Conservation (phyloP, 805 yeast genomes). For the Metschnikowia proteae region DNA sequence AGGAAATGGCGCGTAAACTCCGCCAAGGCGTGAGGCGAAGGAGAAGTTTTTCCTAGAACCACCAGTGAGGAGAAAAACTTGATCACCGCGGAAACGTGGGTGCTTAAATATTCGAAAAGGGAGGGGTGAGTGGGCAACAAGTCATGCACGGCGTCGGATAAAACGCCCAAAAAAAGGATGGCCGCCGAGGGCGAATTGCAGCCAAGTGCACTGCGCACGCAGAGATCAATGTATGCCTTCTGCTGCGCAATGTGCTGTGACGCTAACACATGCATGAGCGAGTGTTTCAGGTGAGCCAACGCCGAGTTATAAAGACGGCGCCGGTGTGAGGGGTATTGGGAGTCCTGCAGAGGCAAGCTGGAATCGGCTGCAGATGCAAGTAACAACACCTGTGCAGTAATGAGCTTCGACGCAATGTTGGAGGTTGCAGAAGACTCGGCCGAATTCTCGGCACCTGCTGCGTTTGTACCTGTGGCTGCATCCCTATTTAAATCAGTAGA, state of each 20-base stretch:
- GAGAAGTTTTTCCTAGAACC: constrained; percentile 44
- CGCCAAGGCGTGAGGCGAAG: constrained; percentile 32
- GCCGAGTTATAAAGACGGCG: constrained; percentile 27
- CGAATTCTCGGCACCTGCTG: constrained; percentile 6
- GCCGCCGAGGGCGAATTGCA: constrained; percentile 9
- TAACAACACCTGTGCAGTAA: constrained; percentile 33
- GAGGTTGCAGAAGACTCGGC: constrained; percentile 19
- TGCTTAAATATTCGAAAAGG: constrained; percentile 9
- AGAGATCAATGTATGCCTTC: constrained; percentile 3
- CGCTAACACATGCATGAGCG: constrained; percentile 14
- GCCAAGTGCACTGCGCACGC: constrained; percentile 2
- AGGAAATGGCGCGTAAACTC: constrained; percentile 43
- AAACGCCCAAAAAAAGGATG: constrained; percentile 23
- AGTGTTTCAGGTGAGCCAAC: constrained; percentile 27
- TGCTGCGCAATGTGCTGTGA: not conserved
- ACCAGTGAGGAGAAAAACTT: constrained; percentile 35
- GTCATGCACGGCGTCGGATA: constrained; percentile 22
- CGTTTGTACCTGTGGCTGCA: not conserved
- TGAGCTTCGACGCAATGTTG: constrained; percentile 2
- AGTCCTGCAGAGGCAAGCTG: constrained; percentile 27
- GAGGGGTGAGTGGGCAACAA: constrained; percentile 26
- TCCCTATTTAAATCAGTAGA: not conserved
- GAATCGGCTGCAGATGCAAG: constrained; percentile 30
- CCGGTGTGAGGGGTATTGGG: constrained; percentile 13
- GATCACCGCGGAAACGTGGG: constrained; percentile 16